A percentile compares a stretch with the other conserved stretches of the same genome.
Evolutionary conservation across 73 alveolate genomes (phyloP).

Genomic region (Uronychia setigera): DNA sequence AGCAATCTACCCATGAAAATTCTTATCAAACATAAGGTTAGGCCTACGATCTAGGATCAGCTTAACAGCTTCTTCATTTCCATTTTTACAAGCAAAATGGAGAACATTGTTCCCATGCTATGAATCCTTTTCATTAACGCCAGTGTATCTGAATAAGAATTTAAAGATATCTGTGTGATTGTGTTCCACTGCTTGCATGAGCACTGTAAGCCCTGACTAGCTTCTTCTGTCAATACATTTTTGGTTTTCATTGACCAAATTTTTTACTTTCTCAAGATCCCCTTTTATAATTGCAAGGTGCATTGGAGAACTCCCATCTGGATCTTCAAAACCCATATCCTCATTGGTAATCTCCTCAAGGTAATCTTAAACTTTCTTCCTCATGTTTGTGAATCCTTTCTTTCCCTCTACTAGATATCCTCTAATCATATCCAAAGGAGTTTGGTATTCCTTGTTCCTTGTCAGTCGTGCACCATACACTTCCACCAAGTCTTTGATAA

Average conservation of each 20-base stretch:
- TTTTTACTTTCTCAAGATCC: constrained; percentile 26
- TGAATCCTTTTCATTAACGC: constrained; percentile 34
- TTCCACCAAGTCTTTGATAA: constrained; percentile 37
- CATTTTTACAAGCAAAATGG: constrained; percentile 51
- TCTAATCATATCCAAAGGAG: constrained; percentile 48
- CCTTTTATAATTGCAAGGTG: constrained; percentile 54
- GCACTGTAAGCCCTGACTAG: constrained; percentile 49
- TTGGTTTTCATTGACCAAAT: constrained; percentile 2
- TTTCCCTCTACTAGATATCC: constrained; percentile 21
- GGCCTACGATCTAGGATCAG: neutral
- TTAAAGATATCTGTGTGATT: constrained; percentile 33
- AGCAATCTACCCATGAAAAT: constrained; percentile 51
- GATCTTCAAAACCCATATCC: constrained; percentile 33
- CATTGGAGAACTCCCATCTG: constrained; percentile 36
- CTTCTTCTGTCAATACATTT: constrained; percentile 28
- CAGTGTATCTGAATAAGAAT: constrained; percentile 43
- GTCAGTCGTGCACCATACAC: constrained; percentile 39
- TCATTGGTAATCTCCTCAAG: constrained; percentile 38
- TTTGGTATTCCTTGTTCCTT: constrained; percentile 50
- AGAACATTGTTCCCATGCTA: constrained; percentile 57
- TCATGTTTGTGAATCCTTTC: constrained; percentile 42
- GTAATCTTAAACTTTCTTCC: constrained; percentile 40
- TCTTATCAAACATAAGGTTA: constrained; percentile 20
- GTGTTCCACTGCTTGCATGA: constrained; percentile 55
- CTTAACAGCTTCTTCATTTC: constrained; percentile 7